Evolutionary conservation across 2,329 filamentous ascomycete species (phyloP).

Genomic region (Helminthosporium solani): DNA sequence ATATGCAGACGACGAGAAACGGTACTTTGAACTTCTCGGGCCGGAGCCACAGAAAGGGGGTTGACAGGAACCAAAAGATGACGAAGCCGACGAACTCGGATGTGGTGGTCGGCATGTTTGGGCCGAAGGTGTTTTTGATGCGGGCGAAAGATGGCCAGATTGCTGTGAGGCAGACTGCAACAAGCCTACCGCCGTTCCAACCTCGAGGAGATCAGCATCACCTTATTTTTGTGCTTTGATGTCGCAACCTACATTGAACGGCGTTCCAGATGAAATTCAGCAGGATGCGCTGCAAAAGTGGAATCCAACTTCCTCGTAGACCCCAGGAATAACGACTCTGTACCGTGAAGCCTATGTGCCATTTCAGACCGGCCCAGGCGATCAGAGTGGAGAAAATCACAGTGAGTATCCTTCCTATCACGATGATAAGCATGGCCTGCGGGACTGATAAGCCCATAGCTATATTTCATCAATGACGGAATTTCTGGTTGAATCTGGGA

Average conservation of each 20-base stretch:
- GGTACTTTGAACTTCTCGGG: constrained; percentile 53
- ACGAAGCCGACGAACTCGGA: constrained; percentile 40
- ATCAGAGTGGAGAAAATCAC: constrained; percentile 48
- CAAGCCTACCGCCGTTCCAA: constrained; percentile 38
- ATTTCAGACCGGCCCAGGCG: constrained; percentile 51
- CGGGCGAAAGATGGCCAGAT: constrained; percentile 40
- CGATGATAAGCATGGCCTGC: constrained; percentile 52
- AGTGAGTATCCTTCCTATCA: constrained; percentile 47
- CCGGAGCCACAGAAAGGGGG: constrained; percentile 52
- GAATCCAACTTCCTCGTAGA: constrained; percentile 51
- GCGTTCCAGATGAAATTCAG: constrained; percentile 56
- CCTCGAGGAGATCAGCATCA: constrained; percentile 19
- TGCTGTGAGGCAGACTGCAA: constrained; percentile 38
- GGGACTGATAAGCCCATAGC: constrained; percentile 51
- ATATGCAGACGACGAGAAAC: constrained; percentile 48
- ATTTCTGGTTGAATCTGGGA: too few relatives aligned
- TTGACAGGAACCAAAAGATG: constrained; percentile 37
- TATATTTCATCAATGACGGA: constrained; percentile 15
- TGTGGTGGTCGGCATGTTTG: constrained; percentile 38
- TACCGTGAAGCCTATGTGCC: constrained; percentile 54
- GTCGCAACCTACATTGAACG: constrained; percentile 45
- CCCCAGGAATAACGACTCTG: constrained; percentile 55
- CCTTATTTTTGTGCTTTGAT: too few relatives aligned
- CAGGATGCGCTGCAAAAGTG: constrained; percentile 49
- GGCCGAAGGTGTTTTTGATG: constrained; percentile 37